phyloP scores from a whole-genome alignment of 345 rosid species.

The Anacardium occidentale region DNA sequence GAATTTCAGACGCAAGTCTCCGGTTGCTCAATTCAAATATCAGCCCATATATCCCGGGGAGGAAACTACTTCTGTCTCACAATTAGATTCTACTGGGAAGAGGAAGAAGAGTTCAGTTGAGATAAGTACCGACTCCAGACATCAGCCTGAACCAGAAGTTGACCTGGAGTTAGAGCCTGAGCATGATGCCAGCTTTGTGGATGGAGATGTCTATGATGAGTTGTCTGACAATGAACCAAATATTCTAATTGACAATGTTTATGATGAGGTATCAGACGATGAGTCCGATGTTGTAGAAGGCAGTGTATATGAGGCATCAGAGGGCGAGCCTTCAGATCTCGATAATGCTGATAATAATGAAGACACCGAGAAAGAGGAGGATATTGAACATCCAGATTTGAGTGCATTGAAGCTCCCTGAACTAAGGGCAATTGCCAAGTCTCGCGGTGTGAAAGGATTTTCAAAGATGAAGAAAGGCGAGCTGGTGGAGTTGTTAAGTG shows the following conservation, averaged over 20 bases:
- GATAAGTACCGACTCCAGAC: constrained; percentile 33
- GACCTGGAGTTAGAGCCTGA: constrained; percentile 34
- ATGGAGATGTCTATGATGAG: constrained; percentile 27
- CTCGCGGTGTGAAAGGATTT: constrained; percentile 73
- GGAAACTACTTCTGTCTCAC: constrained; percentile 32
- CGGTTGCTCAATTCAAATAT: constrained; percentile 55
- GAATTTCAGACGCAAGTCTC: constrained; percentile 71
- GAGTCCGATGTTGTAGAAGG: constrained; percentile 31
- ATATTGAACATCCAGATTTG: constrained; percentile 37
- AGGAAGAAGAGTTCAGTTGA: constrained; percentile 35
- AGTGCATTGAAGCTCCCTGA: constrained; percentile 61
- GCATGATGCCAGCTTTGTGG: constrained; percentile 27
- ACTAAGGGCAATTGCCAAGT: constrained; percentile 72
- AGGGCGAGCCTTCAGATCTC: constrained; percentile 21
- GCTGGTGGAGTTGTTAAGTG: constrained; percentile 54
- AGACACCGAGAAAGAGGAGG: constrained; percentile 31
- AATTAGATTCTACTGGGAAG: constrained; percentile 34
- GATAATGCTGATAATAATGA: constrained; percentile 31
- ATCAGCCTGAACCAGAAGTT: constrained; percentile 27
- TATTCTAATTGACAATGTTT: constrained; percentile 27
- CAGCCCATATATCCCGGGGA: constrained; percentile 48
- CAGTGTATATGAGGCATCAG: constrained; percentile 21
- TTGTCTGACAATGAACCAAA: constrained; percentile 32
- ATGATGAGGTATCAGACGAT: constrained; percentile 19
- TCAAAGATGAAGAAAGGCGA: constrained; percentile 84